Conservation (phyloP, 371 early-diverging fungal genomes). For the Apophysomyces trapeziformis region DNA sequence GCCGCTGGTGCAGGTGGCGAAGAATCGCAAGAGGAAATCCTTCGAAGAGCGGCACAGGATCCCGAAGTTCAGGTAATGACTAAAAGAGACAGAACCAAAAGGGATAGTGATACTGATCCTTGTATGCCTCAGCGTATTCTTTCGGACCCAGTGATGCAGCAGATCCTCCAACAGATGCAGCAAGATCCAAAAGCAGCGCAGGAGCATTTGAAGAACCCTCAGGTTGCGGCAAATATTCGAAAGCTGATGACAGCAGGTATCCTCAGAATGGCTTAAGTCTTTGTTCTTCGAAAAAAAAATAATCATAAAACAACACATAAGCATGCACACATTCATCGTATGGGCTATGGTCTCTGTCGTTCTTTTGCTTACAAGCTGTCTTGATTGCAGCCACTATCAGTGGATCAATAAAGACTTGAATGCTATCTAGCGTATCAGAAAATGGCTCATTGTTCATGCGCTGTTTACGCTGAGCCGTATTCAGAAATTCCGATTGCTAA, state of each 20-base stretch:
- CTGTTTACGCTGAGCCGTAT: too few species aligned
- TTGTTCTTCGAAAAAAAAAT: too few species aligned
- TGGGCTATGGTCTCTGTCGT: too few species aligned
- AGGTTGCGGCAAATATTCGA: conserved; percentile 92
- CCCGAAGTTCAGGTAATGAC: conserved; percentile 82
- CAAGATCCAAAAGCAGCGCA: conserved; percentile 91
- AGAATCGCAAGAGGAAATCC: conserved; percentile 79
- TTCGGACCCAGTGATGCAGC: conserved; percentile 94
- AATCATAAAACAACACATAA: too few species aligned
- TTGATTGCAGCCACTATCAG: too few species aligned
- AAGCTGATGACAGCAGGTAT: conserved; percentile 92
- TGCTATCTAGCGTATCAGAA: too few species aligned
- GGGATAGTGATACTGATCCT: background rate
- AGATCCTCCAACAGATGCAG: conserved; percentile 97
- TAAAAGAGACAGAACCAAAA: background rate
- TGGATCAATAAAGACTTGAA: too few species aligned
- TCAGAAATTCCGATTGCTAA: too few species aligned
- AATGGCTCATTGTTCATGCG: too few species aligned
- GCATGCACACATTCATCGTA: too few species aligned
- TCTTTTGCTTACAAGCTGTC: too few species aligned
- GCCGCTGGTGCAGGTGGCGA: conserved; percentile 37
- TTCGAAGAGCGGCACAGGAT: conserved; percentile 86
- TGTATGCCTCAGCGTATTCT: conserved; percentile 64
- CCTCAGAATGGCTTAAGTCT: conserved; percentile 63
- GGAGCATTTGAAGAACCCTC: conserved; percentile 92